Percentiles rank a stretch among this genome's conserved stretches.
Conservation (phyloP, 1,284 basidiomycete genomes). For the Fistulinella cinereoalba region DNA sequence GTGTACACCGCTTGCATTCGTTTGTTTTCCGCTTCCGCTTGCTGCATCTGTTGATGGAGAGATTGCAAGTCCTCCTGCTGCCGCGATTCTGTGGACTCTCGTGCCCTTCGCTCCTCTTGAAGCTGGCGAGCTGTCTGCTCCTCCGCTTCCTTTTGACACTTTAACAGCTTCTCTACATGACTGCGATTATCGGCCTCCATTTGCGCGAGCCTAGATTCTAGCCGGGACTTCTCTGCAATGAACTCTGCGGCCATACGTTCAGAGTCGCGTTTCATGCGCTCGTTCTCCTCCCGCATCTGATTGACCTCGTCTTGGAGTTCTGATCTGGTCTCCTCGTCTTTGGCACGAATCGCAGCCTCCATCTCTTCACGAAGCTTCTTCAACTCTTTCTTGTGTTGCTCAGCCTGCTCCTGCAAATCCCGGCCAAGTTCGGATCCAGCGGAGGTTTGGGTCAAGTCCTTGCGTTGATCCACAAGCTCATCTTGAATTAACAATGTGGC, state of each 20-base stretch:
- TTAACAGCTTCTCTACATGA: constrained; percentile 17
- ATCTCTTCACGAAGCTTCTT: constrained; percentile 37
- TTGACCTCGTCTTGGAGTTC: constrained; percentile 40
- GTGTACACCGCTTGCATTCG: constrained; percentile 22
- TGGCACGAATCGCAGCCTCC: constrained; percentile 34
- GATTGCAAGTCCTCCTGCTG: constrained; percentile 31
- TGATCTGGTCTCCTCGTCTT: constrained; percentile 38
- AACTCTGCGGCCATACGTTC: constrained; percentile 34
- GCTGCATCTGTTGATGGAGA: constrained; percentile 28
- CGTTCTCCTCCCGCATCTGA: constrained; percentile 33
- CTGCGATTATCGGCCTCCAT: constrained; percentile 30
- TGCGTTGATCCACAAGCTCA: constrained; percentile 41
- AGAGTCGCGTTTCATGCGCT: constrained; percentile 29
- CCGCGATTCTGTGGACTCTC: constrained; percentile 27
- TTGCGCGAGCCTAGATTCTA: constrained; percentile 28
- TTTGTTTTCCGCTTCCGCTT: constrained; percentile 25
- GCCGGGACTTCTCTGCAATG: constrained; percentile 30
- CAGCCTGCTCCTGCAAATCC: constrained; percentile 36
- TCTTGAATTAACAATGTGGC: constrained; percentile 40
- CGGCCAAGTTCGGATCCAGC: constrained; percentile 40
- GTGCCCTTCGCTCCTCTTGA: constrained; percentile 31
- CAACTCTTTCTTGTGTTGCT: constrained; percentile 38
- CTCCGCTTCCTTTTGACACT: constrained; percentile 24
- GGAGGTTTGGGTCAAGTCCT: constrained; percentile 37
- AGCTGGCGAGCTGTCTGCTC: constrained; percentile 25